A percentile compares a stretch with the other conserved stretches of the same genome.
phyloP scores from a whole-genome alignment of 306 rosid species.

The Psophocarpus tetragonolobus region DNA sequence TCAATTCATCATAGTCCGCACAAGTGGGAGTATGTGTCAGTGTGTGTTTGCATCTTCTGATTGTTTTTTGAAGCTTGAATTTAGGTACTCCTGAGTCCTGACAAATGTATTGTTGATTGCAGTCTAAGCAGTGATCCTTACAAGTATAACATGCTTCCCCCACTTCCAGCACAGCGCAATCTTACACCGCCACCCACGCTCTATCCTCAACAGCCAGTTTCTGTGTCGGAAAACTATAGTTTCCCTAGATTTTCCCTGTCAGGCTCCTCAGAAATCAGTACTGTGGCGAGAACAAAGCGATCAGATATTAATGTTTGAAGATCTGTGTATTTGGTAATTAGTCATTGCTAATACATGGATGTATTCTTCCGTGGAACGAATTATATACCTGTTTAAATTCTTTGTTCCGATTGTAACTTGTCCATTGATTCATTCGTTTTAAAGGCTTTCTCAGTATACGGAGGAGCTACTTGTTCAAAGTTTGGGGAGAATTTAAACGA shows the following conservation, averaged over 20 bases:
- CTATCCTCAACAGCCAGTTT: slow-evolving; percentile 97
- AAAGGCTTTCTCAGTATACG: slow-evolving; percentile 35
- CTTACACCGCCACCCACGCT: slow-evolving; percentile 94
- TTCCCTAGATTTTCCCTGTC: slow-evolving; percentile 72
- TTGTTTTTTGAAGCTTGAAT: no score
- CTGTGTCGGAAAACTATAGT: slow-evolving; percentile 67
- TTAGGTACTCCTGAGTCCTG: no score
- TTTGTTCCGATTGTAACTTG: slow-evolving; percentile 41
- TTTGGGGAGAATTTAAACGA: slow-evolving; percentile 25
- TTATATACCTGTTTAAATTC: slow-evolving; percentile 25
- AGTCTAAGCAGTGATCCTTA: slow-evolving; percentile 62
- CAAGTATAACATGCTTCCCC: slow-evolving; percentile 81
- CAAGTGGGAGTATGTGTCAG: no score
- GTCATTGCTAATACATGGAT: slow-evolving; percentile 17
- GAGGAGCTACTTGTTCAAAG: slow-evolving; percentile 33
- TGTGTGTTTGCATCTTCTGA: background rate
- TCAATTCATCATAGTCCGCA: background rate
- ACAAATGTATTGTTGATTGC: slow-evolving; percentile 31
- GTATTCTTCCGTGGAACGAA: slow-evolving; percentile 39
- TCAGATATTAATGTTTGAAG: slow-evolving; percentile 81
- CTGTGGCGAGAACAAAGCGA: slow-evolving; percentile 72
- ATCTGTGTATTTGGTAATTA: slow-evolving; percentile 27
- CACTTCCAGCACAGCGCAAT: slow-evolving; percentile 96
- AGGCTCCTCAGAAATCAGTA: slow-evolving; percentile 61
- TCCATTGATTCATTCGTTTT: slow-evolving; percentile 49